Percentiles rank a stretch among this genome's conserved stretches.
Evolutionary conservation across 176 grass and related monocot species (phyloP).

Genomic region (Oryza nivara): DNA sequence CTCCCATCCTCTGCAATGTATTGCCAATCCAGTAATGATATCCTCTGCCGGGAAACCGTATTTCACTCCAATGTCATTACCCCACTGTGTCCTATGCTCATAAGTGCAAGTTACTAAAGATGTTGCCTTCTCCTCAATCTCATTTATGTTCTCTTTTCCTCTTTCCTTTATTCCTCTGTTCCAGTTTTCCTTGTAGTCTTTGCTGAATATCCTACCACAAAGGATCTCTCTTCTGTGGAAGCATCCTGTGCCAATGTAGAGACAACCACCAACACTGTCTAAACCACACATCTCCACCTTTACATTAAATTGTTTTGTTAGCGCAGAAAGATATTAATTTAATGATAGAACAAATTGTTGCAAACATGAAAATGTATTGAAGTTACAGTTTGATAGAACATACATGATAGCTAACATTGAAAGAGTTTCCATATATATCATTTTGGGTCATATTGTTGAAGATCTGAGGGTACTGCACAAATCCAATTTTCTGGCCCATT

Average conservation of each 20-base stretch:
- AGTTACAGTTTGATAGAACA: conserved; percentile 1
- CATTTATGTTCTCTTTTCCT: conserved; percentile 21
- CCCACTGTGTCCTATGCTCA: conserved; percentile 71
- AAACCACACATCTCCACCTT: conserved; percentile 64
- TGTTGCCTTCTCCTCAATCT: conserved; percentile 51
- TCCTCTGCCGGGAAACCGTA: conserved; percentile 79
- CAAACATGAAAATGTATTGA: not conserved
- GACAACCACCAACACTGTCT: conserved; percentile 58
- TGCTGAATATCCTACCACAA: conserved; percentile 53
- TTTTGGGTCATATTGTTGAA: conserved; percentile 77
- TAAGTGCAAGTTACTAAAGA: conserved; percentile 59
- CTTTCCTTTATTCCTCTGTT: conserved; percentile 32
- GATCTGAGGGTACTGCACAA: conserved; percentile 73
- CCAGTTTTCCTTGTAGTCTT: conserved; percentile 66
- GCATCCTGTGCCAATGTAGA: conserved; percentile 76
- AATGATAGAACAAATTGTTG: not conserved
- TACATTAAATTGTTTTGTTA: conserved; percentile 41
- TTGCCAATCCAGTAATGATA: conserved; percentile 70
- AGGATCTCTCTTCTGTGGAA: conserved; percentile 85
- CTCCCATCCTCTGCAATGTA: conserved; percentile 87
- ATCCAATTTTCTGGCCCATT: conserved; percentile 65
- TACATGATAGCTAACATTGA: conserved; percentile 47
- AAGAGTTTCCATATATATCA: conserved; percentile 67
- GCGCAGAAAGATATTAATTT: not conserved
- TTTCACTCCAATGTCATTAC: conserved; percentile 69